Base-by-base conservation (phyloP, 495 filamentous ascomycete genomes). In the Aspergillus mulundensis region DNA sequence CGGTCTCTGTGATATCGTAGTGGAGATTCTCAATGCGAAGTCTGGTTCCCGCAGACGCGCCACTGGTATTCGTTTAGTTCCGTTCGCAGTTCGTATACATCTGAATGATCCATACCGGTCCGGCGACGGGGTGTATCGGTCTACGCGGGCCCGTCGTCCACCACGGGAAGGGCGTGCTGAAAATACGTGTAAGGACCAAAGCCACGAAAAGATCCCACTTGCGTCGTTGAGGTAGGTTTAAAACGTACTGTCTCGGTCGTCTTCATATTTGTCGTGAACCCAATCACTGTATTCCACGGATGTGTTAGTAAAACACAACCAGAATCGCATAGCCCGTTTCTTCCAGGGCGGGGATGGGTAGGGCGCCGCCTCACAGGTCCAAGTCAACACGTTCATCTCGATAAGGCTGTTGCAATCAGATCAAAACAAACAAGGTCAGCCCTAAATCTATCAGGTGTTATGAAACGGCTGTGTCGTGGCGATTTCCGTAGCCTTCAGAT, bases 21-120 rank as follows among this genome's bases (percentile, higher is more conserved):
- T 97, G 93, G 46, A 97, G 72, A 67, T 96, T 96, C 58, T 95
- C 90, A 45, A 97, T 86, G 51, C 86, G 87, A 58, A 97, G 70
- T 70, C 89, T 92, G 47, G 86, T 78, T 62, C 87, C 83, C 24
- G 74, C 60, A 36, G 75, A 54, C n/a, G 80, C 71, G 62, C 61
- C 61, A 49, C 32, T 34, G 30, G 14, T 12, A 50, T 25, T 16
- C 16, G n/a, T 50, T 50, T 50, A 49, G 38, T 25, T 14, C 19
- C 3, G n/a, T 54, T 30, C 56, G 64, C 46, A 62, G 57, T 56
- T 45, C 60, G 34, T 19, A 53, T 49, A 48, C 20, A 43, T 43
- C 15, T 10, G 34, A 54, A 20, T 20, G 20, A 53, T 54, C 56
- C 78, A 61, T 74, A 86, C 82, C 72, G 77, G 6, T 75, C 73